Conservation (phyloP, 1,139 yeast species). For the Nakaseomyces delphensis region DNA sequence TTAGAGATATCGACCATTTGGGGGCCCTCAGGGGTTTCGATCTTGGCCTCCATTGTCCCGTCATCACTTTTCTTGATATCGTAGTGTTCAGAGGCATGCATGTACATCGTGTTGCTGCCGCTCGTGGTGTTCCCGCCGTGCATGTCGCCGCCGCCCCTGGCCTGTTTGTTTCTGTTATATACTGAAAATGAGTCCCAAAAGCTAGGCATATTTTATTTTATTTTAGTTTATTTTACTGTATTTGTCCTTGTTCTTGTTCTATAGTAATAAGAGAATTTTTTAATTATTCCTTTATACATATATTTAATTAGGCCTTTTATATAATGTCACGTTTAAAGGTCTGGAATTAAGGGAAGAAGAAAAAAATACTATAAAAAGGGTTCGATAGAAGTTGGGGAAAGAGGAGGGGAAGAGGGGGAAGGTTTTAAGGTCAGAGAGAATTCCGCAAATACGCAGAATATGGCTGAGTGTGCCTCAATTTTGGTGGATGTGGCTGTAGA, state of each 20-base stretch:
- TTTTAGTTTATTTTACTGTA: not conserved
- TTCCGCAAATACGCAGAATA: not conserved
- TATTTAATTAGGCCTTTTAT: too few relatives aligned
- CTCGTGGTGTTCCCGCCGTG: constrained; percentile 23
- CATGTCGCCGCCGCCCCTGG: constrained; percentile 17
- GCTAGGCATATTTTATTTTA: constrained; percentile 16
- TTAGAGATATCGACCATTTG: constrained; percentile 24
- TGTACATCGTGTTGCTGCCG: constrained; percentile 16
- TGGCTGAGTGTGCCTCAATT: constrained; percentile 3
- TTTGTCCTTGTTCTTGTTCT: not conserved
- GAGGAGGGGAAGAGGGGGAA: not conserved
- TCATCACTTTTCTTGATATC: constrained; percentile 13
- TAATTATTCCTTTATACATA: not conserved
- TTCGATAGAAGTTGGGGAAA: not conserved
- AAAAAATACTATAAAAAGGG: not conserved
- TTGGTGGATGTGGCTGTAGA: constrained; percentile 4
- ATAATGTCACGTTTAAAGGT: too few relatives aligned
- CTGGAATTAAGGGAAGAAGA: not conserved
- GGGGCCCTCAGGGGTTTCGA: constrained; percentile 9
- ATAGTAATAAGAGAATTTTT: too few relatives aligned
- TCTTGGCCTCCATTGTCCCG: constrained; percentile 7
- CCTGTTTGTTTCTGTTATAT: constrained; percentile 28
- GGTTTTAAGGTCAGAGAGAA: too few relatives aligned
- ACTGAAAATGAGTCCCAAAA: constrained; percentile 29
- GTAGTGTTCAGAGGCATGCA: constrained; percentile 22